Base-by-base conservation (phyloP, 225 moss, liverwort and hornwort genomes). In the Straminergon stramineum region DNA sequence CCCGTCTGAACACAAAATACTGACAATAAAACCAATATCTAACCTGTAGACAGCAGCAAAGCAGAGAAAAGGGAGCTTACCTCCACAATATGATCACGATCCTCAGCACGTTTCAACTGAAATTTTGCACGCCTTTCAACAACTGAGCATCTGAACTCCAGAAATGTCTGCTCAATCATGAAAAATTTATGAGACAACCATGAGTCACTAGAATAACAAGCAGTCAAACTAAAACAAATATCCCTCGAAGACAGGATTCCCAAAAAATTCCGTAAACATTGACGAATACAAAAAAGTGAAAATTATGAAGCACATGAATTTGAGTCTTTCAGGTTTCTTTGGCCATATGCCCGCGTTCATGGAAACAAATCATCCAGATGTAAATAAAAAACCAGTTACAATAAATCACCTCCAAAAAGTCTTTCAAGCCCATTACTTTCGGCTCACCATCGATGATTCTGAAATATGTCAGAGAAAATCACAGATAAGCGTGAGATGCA, bases 361-460 rank as follows among this genome's bases (percentile, higher is more conserved):
- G 69, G 56, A 56, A 37, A 58, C 52, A 76, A 19, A 78, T 39
- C 56, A 87, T 77, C n/a, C 68, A 82, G 41, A 91, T 81, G n/a
- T 58, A 82, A 85, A 73, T 34, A 60, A 84, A 84, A 84, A 60
- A 79, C 5, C 60, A 88, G 41, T 61, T 86, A 55, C 84, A n/a
- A 76, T 17, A 80, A 51, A 62, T 84, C 90, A 97, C 97, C 96
- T 98, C 91, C 77, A 98, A 89, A 75, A 98, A 95, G 85, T 98
- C 93, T 90, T 97, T 98, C 56, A 98, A 91, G 65, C 98, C 98
- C 94, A 98, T 85, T 52, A 96, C 95, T 92, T 94, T 88, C 19
- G 98, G 98, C 88, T 97, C 95, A 79, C 98, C 98, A 66, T 94
- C 93, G 58, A 97, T 95, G 82, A 98, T 98, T 88, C 97, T 97